Evolutionary conservation across 116 monocot genomes (phyloP), one percentile per base, ranked within the genome.

Genomic region (Dioscorea cayenensis): DNA sequence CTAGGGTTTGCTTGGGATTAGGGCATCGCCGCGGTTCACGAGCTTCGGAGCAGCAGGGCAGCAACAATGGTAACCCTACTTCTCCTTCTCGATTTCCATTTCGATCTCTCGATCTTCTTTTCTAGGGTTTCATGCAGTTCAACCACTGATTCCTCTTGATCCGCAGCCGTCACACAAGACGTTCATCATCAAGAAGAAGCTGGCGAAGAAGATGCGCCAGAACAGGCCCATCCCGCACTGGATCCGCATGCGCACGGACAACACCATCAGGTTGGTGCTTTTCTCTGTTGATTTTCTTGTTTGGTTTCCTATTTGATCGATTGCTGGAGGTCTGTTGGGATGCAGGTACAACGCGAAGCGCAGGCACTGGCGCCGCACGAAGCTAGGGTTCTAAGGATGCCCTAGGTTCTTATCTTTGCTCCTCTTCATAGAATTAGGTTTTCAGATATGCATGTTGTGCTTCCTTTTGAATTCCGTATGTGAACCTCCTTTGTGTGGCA

Each of bases 171-270:
- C 84, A 70, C 84, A 84, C 77, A 84, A 80, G 79, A 79, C 76
- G 19, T 84, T 84, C 64, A 28, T 10, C 72, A 84, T 84, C 49
- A 84, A 84, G 84, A 84, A 79, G 73, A 84, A 84, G 72, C 69
- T 84, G 67, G 84, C 79, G 84, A 84, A 84, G 84, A 84, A 84
- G 84, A 84, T 84, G 84, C 63, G 50, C 21, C 69, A 69, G 52
- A 69, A 69, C 20, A 51, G 50, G 62, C 85, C 85, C 28, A 89
- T 89, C 66, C 89, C 89, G 0, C 76, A 83, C 72, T 89, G 89
- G 89, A 85, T 89, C 68, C 82, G 82, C 64, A 80, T 89, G 82
- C 75, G 85, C 69, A 89, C 89, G n/a, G 75, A 85, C 67, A 89
- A 89, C 76, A 89, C 85, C 63, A 89, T 85, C 71, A 82, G 82